Evolutionary conservation across 2,329 filamentous ascomycete genomes (phyloP).

Genomic region (Ceratocystis harringtonii): DNA sequence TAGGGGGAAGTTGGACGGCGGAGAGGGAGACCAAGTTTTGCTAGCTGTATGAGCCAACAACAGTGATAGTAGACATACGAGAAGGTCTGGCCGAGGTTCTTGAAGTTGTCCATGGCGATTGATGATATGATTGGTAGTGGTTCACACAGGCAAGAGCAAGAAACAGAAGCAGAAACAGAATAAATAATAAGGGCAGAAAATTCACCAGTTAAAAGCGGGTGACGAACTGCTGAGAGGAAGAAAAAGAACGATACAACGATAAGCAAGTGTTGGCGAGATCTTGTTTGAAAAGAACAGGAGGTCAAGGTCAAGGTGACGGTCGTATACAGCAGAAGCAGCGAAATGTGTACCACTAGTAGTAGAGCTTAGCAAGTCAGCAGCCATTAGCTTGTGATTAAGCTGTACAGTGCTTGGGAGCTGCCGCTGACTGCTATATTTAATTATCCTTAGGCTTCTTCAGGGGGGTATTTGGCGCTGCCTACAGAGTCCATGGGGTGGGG

Average conservation of each 20-base stretch:
- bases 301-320: not conserved
- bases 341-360: not conserved
- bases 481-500: not conserved
- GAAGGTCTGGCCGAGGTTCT: slow-evolving; percentile 18
- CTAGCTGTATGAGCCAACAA: too few species aligned
- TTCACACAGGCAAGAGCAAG: not conserved
- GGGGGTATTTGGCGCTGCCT: not conserved
- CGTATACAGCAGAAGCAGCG: not conserved
- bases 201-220: not conserved
- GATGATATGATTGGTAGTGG: not conserved
- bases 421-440: not conserved
- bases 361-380: not conserved
- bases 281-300: not conserved
- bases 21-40: not conserved
- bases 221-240: too few species aligned
- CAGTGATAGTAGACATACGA: slow-evolving; percentile 13
- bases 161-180: not conserved
- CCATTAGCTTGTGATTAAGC: slow-evolving; percentile 6
- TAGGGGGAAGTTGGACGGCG: not conserved
- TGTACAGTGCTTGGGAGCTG: not conserved
- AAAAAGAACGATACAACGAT: too few species aligned
- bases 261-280: not conserved
- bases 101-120: slow-evolving; percentile 16
- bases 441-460: not conserved
- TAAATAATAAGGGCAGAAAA: not conserved